Evolutionary conservation across 164 flowering plant genomes (phyloP), one percentile per base, ranked within the genome.

Genomic region (Annona squamosa): DNA sequence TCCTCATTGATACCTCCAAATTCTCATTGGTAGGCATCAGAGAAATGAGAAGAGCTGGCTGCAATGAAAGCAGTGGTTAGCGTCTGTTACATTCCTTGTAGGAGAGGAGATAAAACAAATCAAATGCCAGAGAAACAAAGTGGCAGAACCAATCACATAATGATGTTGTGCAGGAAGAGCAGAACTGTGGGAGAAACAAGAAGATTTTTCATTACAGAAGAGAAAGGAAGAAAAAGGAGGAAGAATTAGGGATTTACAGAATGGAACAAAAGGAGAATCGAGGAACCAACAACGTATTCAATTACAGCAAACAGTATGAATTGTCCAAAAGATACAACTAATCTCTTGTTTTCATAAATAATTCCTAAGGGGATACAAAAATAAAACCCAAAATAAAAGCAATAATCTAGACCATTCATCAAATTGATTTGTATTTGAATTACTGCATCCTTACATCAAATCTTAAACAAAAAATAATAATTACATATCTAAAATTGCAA

Each of bases 1-100:
- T 82, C 62, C 69, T 77, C 4, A 3, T 57, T 61, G 76, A 78
- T 52, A 68, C 74, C 67, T 76, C 84, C n/a, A 67, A 48, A 72
- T 69, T 77, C 69, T 82, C 91, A 47, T 86, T 72, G 4, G 72
- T 48, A 65, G 80, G 75, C 48, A 87, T 70, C 4, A 91, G 26
- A 75, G 90, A 83, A 80, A 84, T 76, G 77, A 93, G 85, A 79
- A 92, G 85, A 48, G 94, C 86, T 59, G 98, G 97, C 99, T 95
- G 94, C 84, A 76, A 71, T 2, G 72, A 72, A 73, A 70, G 62
- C 48, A 19, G 2, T 43, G 59, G 59, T 52, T 6, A 26, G 37
- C 37, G 37, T 26, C 37, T 26, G 37, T 26, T 26, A 26, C 37
- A 26, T 63, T n/a, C 26, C 19, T 63, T 43, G 43, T 42, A 42